These are phyloP conservation scores for Wilcoxina mikolae DNA, from an alignment of 495 filamentous ascomycete genomes.

Conservation along the genomic window DNA sequence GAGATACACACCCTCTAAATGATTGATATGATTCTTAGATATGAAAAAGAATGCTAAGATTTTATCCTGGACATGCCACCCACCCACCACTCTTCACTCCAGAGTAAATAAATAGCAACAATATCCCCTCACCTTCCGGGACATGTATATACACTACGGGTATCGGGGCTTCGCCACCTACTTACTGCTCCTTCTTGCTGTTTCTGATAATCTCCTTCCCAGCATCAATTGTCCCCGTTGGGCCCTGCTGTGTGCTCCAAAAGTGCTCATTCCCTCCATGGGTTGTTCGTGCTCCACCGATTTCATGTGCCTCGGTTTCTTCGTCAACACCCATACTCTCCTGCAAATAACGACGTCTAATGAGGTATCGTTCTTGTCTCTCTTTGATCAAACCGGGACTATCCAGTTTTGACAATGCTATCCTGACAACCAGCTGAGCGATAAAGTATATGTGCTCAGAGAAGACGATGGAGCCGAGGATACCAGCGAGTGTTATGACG, in stretches of 20 bases:
- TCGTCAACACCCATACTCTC: constrained; percentile 35
- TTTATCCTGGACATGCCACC: no score
- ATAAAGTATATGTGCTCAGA: constrained; percentile 75
- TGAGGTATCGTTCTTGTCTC: constrained; percentile 54
- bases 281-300: constrained; percentile 33
- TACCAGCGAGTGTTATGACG: constrained; percentile 61
- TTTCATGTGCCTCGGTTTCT: constrained; percentile 26
- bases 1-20: no score
- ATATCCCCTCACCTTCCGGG: no score
- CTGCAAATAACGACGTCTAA: constrained; percentile 31
- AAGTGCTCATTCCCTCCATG: constrained; percentile 33
- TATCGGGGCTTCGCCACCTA: not conserved
- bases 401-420: constrained; percentile 64
- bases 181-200: constrained; percentile 46
- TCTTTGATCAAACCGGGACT: constrained; percentile 72
- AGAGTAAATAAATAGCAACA: no score
- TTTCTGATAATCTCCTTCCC: constrained; percentile 38
- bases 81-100: no score
- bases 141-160: no score
- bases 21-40: no score
- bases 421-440: constrained; percentile 52
- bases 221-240: constrained; percentile 44
- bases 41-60: no score
- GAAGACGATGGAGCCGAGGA: constrained; percentile 72
- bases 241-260: constrained; percentile 52